Conservation (phyloP, 2,329 filamentous ascomycete species). For the Monilinia polystroma region DNA sequence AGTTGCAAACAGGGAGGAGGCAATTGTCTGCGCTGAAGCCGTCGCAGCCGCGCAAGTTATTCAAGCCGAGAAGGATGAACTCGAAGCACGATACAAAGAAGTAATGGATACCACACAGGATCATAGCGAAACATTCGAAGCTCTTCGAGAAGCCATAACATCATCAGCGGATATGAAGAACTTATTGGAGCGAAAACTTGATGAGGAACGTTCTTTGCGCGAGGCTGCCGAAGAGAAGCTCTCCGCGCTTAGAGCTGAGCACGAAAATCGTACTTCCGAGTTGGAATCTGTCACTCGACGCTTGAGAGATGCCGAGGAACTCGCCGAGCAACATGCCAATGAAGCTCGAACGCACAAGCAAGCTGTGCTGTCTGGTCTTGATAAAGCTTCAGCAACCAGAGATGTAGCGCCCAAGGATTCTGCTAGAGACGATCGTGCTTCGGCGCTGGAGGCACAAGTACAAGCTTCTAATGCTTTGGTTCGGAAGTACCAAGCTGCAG, state of each 20-base stretch:
- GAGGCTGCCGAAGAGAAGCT: conserved; percentile 77
- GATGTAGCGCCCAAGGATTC: conserved; percentile 50
- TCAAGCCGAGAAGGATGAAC: conserved; percentile 81
- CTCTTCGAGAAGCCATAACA: conserved; percentile 73
- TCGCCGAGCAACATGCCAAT: conserved; percentile 81
- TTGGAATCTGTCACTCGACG: conserved; percentile 72
- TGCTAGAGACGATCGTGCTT: conserved; percentile 63
- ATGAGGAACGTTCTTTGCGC: conserved; percentile 75
- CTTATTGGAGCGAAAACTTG: conserved; percentile 75
- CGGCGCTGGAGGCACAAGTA: conserved; percentile 76
- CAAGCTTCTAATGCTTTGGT: conserved; percentile 75
- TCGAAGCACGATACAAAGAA: conserved; percentile 67
- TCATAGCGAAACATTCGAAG: conserved; percentile 68
- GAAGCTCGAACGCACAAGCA: conserved; percentile 84
- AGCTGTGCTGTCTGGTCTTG: conserved; percentile 78
- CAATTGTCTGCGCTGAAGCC: conserved; percentile 74
- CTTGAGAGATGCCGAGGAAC: conserved; percentile 80
- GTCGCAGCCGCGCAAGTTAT: conserved; percentile 71
- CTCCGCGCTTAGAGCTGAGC: conserved; percentile 72
- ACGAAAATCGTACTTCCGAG: conserved; percentile 77
- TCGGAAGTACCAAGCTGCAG: conserved; percentile 84
- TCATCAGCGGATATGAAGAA: conserved; percentile 76
- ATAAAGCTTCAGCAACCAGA: conserved; percentile 61
- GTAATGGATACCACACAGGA: conserved; percentile 65
- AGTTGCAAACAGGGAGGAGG: conserved; percentile 75